These are phyloP conservation scores for Trichoderma koningiopsis DNA, from an alignment of 2,329 filamentous ascomycete species.

Conservation along the genomic window DNA sequence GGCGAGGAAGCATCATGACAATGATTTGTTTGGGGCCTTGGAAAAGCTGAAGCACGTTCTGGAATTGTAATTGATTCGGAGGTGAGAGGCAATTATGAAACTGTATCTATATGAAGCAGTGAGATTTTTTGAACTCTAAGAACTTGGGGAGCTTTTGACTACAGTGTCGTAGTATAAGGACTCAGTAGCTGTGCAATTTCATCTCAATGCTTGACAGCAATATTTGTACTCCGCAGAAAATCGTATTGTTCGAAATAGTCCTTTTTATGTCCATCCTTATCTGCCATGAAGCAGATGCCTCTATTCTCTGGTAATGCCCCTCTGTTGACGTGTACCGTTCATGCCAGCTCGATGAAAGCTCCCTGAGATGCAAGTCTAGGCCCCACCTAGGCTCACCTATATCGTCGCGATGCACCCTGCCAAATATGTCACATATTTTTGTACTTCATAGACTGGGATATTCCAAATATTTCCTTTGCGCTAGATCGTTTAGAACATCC, in stretches of 20 bases:
- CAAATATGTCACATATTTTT: neutral
- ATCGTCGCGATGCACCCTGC: neutral
- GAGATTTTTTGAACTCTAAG: neutral
- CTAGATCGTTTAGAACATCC: neutral
- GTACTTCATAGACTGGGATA: neutral
- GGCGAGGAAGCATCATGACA: conserved; percentile 41
- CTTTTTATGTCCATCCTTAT: neutral
- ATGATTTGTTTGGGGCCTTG: conserved; percentile 37
- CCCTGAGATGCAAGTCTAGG: neutral
- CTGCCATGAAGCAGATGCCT: no score
- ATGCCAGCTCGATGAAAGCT: neutral
- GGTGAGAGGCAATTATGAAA: neutral
- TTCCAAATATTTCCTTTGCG: neutral
- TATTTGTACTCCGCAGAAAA: neutral
- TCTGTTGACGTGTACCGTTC: no score
- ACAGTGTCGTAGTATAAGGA: neutral
- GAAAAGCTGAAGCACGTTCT: conserved; percentile 25
- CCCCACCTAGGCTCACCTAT: neutral
- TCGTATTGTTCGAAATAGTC: neutral
- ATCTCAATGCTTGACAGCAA: neutral
- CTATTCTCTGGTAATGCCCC: no score
- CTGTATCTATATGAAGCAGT: neutral
- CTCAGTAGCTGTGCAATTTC: neutral
- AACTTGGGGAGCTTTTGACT: neutral
- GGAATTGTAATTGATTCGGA: neutral